Evolutionary conservation across 345 rosid genomes (phyloP), one percentile per base, ranked within the genome.

Genomic region (Gossypium herbaceum): DNA sequence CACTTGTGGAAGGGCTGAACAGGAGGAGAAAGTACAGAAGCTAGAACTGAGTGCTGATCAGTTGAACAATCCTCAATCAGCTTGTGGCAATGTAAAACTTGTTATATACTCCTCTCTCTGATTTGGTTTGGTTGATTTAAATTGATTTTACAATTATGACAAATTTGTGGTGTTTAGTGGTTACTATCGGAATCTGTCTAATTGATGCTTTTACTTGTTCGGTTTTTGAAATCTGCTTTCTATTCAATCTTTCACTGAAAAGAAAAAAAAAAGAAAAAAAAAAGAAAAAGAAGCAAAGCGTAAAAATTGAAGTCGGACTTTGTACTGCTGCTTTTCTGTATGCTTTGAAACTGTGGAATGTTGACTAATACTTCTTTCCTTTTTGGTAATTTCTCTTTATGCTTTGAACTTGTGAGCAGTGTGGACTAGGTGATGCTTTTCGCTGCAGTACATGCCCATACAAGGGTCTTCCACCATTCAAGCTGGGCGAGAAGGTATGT

Each of bases 351-450:
- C 34, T 43, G 7, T 63, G 68, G 68, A 13, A 19, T 12, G 19
- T 75, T 43, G 58, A 45, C 24, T 34, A 15, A 10, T 68, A 10
- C 45, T 72, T 44, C 45, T 50, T 20, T 56, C 13, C 7, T 34
- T 34, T 5, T 34, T 34, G 7, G 41, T 45, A 45, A 24, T 7
- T 16, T 54, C 19, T 67, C 50, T 25, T 65, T 34, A 2, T 41
- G 8, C 69, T 73, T 41, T 63, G 45, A 6, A 43, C 24, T 12
- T 25, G 24, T 71, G 43, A 2, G 74, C 88, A 95, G 98, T 90
- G 99, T 81, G 98, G 98, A 44, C 85, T 96, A 0, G 99, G 98
- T 66, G 98, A 93, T 81, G 99, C 99, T 45, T 96, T 96, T 80
- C 97, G 98, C 29, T 93, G 99, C 72, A 58, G 94, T 68, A 87